Percentiles rank a stretch among this genome's conserved stretches.
Conservation (phyloP, 441 rosid genomes). For the Pelargonium australe region DNA sequence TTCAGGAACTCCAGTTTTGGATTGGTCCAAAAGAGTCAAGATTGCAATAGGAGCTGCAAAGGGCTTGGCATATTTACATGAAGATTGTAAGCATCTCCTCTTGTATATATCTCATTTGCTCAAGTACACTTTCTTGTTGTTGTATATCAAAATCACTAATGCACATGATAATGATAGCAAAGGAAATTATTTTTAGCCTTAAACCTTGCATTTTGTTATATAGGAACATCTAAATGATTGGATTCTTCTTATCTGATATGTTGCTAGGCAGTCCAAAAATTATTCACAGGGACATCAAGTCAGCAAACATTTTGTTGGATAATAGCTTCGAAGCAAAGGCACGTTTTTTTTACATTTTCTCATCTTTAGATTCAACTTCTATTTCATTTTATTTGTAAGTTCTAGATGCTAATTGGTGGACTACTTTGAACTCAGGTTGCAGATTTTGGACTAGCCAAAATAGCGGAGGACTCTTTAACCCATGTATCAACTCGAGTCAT, state of each 20-base stretch:
- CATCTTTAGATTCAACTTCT: conserved; percentile 2
- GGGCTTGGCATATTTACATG: conserved; percentile 93
- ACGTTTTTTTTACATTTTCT: conserved; percentile 19
- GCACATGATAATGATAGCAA: too few species aligned
- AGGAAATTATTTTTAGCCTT: neutral
- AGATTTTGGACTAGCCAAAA: conserved; percentile 96
- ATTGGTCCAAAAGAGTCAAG: conserved; percentile 72
- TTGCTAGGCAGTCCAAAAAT: conserved; percentile 77
- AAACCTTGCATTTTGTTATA: neutral
- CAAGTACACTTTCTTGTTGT: neutral
- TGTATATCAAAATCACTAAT: conserved; percentile 4
- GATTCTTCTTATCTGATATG: conserved; percentile 4
- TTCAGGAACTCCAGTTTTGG: conserved; percentile 49
- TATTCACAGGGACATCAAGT: conserved; percentile 93
- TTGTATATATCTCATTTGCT: conserved; percentile 15
- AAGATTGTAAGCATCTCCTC: conserved; percentile 52
- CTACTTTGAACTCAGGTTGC: conserved; percentile 55
- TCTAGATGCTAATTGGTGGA: conserved; percentile 18
- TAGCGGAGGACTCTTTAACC: conserved; percentile 78
- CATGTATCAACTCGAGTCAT: conserved; percentile 90
- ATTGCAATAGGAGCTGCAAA: conserved; percentile 92
- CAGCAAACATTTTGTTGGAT: conserved; percentile 89
- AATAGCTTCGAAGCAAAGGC: conserved; percentile 80
- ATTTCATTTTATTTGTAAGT: conserved; percentile 18
- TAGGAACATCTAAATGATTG: neutral